phyloP scores from a whole-genome alignment of 164 flowering plant species.

The Nymphaea colorata region DNA sequence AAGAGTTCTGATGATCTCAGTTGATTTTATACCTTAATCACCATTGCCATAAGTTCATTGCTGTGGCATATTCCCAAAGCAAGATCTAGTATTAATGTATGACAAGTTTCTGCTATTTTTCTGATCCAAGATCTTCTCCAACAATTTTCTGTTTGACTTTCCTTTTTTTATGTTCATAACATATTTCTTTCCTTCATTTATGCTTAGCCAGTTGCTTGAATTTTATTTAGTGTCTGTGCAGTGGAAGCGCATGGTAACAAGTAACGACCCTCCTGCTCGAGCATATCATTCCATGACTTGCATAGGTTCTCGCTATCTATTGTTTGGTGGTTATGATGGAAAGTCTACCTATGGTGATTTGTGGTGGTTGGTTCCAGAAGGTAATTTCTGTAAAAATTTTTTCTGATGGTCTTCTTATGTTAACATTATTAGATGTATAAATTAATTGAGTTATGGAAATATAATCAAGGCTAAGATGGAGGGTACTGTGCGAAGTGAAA shows the following conservation, averaged over 20 bases:
- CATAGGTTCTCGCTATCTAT: slow-evolving; percentile 66
- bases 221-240: slow-evolving; percentile 63
- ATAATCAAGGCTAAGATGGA: too few species aligned
- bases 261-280: slow-evolving; percentile 74
- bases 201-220: slow-evolving; percentile 2
- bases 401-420: neutral
- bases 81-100: too few species aligned
- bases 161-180: neutral
- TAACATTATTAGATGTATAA: too few species aligned
- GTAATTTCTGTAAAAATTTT: slow-evolving; percentile 20
- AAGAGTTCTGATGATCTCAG: too few species aligned
- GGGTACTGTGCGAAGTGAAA: too few species aligned
- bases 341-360: slow-evolving; percentile 79
- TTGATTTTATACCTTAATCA: too few species aligned
- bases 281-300: slow-evolving; percentile 90
- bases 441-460: too few species aligned
- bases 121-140: too few species aligned
- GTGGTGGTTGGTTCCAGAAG: slow-evolving; percentile 99
- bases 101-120: too few species aligned
- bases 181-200: neutral
- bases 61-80: too few species aligned
- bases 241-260: slow-evolving; percentile 81
- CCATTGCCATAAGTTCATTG: too few species aligned
- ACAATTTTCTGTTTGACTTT: too few species aligned
- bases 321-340: slow-evolving; percentile 99